Percentiles rank a stretch among this genome's conserved stretches.
These are phyloP conservation scores for Tranzscheliella williamsii DNA, from an alignment of 1,284 basidiomycete species.

Conservation along the genomic window DNA sequence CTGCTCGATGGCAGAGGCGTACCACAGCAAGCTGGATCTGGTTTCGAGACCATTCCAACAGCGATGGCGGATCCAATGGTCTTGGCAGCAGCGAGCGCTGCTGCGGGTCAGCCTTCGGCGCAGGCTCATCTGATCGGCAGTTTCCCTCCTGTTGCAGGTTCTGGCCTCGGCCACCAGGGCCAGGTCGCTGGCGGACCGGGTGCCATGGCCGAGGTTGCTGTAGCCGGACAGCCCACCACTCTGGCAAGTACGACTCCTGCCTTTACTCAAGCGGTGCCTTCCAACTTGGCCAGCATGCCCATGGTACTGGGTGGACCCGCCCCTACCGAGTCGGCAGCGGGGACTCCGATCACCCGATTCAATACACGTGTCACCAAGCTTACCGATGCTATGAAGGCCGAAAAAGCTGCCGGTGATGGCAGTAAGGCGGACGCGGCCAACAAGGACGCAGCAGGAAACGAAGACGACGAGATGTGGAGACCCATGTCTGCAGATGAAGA, in stretches of 20 bases:
- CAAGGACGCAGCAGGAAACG: conserved; percentile 40
- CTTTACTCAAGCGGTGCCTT: conserved; percentile 38
- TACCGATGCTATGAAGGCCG: conserved; percentile 61
- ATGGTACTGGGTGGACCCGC: conserved; percentile 61
- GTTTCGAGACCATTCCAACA: conserved; percentile 13
- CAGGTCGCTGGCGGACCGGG: not conserved
- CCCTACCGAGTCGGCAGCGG: conserved; percentile 43
- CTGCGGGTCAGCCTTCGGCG: conserved; percentile 17
- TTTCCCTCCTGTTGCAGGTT: not conserved
- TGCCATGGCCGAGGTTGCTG: conserved; percentile 22
- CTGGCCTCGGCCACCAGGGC: not conserved
- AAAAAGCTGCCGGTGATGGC: conserved; percentile 5
- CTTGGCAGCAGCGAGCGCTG: conserved; percentile 35
- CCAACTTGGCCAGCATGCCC: conserved; percentile 52
- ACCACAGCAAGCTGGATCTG: conserved; percentile 3
- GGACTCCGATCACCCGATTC: conserved; percentile 67
- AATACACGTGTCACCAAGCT: conserved; percentile 72
- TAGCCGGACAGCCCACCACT: conserved; percentile 39
- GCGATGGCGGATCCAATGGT: conserved; percentile 19
- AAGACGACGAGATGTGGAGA: conserved; percentile 32
- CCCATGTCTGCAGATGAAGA: conserved; percentile 66
- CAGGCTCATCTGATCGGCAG: conserved; percentile 30
- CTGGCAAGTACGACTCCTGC: conserved; percentile 22
- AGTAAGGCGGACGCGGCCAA: conserved; percentile 63
- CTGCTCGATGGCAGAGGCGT: conserved; percentile 5